Evolutionary conservation across 805 yeast species (phyloP).

Genomic region (Metschnikowia corniflorae): DNA sequence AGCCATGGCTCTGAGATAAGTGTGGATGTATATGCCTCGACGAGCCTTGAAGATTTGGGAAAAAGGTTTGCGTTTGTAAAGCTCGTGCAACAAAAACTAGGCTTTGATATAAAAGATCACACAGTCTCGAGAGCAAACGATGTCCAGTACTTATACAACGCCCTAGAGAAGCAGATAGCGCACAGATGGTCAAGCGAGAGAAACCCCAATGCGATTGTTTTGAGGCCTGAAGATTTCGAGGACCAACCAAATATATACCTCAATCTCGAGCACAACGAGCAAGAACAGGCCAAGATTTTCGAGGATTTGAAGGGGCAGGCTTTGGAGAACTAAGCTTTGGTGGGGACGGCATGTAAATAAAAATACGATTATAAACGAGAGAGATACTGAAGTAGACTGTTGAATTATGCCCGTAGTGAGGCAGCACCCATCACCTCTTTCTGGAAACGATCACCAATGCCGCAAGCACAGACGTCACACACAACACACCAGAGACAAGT

Average conservation of each 20-base stretch:
- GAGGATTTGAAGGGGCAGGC: constrained; percentile 48
- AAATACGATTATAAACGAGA: background rate
- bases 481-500: constrained; percentile 60
- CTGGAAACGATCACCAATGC: constrained; percentile 11
- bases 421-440: constrained; percentile 28
- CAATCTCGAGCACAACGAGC: constrained; percentile 47
- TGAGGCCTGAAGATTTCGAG: constrained; percentile 51
- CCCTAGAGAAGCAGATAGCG: constrained; percentile 39
- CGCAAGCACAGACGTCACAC: constrained; percentile 49
- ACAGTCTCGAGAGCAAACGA: constrained; percentile 41
- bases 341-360: constrained; percentile 10
- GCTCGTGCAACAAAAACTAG: constrained; percentile 44
- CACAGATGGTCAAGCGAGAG: constrained; percentile 52
- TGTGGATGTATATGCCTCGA: constrained; percentile 3
- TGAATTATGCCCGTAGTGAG: no score
- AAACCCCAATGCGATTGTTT: constrained; percentile 71
- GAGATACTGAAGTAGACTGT: background rate
- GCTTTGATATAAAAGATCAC: constrained; percentile 52
- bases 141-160: constrained; percentile 35
- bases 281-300: constrained; percentile 43
- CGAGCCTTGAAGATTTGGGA: constrained; percentile 33
- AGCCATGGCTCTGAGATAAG: constrained; percentile 11
- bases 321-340: constrained; percentile 2
- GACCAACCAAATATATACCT: constrained; percentile 53
- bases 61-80: constrained; percentile 50